phyloP scores from a whole-genome alignment of 257 asterid species.

The Avicennia marina region DNA sequence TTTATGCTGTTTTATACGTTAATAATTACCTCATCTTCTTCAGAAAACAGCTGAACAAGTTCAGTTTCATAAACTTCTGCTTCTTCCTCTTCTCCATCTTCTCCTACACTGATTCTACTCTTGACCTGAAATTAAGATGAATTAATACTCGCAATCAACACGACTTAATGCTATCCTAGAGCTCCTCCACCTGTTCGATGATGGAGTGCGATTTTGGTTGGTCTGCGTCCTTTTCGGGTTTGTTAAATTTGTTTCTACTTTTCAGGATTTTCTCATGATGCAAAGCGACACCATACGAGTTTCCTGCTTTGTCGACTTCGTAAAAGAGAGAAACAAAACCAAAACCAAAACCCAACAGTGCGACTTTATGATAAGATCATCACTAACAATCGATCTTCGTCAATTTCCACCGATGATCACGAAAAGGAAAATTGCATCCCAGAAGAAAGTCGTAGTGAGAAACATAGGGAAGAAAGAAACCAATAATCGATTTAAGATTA shows the following conservation, averaged over 20 bases:
- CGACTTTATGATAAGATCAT: too few species aligned
- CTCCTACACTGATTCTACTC: constrained; percentile 32
- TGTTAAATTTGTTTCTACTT: constrained; percentile 36
- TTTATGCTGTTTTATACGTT: neutral
- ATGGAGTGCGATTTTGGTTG: too few species aligned
- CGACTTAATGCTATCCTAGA: too few species aligned
- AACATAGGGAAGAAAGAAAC: too few species aligned
- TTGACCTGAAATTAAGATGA: constrained; percentile 40
- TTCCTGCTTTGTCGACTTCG: constrained; percentile 23
- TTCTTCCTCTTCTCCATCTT: constrained; percentile 43
- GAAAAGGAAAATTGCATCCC: too few species aligned
- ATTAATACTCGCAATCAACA: neutral
- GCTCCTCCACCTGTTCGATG: too few species aligned
- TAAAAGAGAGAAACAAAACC: too few species aligned
- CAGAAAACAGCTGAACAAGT: constrained; percentile 65
- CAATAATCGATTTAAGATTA: too few species aligned
- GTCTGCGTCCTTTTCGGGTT: constrained; percentile 28
- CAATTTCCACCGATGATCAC: too few species aligned
- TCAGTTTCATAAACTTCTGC: constrained; percentile 62
- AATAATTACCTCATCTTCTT: constrained; percentile 78
- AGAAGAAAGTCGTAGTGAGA: too few species aligned
- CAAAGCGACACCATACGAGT: constrained; percentile 22
- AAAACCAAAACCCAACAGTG: too few species aligned
- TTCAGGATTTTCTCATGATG: constrained; percentile 49
- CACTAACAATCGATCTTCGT: too few species aligned